These are phyloP conservation scores for Nidula microcarpa DNA, from an alignment of 768 basidiomycete species.

Conservation along the genomic window DNA sequence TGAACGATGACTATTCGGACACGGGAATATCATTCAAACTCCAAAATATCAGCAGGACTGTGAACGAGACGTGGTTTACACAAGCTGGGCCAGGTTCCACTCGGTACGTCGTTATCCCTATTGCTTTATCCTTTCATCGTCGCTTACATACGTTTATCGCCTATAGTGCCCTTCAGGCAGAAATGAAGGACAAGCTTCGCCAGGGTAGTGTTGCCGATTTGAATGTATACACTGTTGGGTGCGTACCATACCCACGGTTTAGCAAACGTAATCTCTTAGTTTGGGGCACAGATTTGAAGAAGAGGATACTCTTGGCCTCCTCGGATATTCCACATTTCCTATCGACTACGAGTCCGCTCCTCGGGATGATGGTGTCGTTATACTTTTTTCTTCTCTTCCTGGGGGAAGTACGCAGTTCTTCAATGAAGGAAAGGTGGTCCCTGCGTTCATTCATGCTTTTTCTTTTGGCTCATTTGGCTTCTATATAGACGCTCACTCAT, in stretches of 20 bases:
- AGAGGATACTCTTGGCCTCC: constrained; percentile 24
- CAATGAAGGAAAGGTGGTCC: constrained; percentile 21
- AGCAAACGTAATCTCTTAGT: too few species aligned
- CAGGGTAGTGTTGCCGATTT: constrained; percentile 29
- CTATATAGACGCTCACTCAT: constrained; percentile 32
- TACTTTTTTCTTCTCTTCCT: constrained; percentile 23
- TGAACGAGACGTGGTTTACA: constrained; percentile 37
- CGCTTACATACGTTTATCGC: background rate
- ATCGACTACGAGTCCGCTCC: constrained; percentile 21
- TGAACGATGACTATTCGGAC: constrained; percentile 32
- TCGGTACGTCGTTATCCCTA: constrained; percentile 10
- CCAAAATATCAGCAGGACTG: constrained; percentile 23
- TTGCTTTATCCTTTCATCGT: background rate
- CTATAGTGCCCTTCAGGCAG: constrained; percentile 17
- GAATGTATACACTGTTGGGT: constrained; percentile 40
- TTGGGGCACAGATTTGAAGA: constrained; percentile 18
- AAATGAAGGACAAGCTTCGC: constrained; percentile 34
- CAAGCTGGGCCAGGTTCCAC: constrained; percentile 30
- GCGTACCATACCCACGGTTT: constrained; percentile 1
- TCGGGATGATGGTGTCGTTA: constrained; percentile 35
- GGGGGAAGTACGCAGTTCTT: constrained; percentile 28
- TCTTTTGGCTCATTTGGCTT: constrained; percentile 2
- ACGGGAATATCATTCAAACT: constrained; percentile 32
- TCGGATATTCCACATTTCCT: constrained; percentile 45
- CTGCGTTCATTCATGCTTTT: background rate